A percentile compares a stretch with the other conserved stretches of the same genome.
These are phyloP conservation scores for Plasmodium cynomolgi DNA, from an alignment of 169 alveolate species.

Conservation along the genomic window DNA sequence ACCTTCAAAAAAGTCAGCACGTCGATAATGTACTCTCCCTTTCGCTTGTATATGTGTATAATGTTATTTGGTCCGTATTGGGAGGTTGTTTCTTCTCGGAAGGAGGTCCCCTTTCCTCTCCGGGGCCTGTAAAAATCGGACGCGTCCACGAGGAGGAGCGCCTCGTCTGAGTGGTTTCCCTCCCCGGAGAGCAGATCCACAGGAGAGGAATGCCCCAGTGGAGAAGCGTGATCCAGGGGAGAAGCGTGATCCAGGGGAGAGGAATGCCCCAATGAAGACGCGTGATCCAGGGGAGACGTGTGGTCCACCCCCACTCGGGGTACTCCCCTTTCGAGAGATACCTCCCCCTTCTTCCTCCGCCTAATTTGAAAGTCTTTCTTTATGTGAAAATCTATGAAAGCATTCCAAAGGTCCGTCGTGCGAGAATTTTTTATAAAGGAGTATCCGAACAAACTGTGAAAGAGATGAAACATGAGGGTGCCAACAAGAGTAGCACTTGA, in stretches of 20 bases:
- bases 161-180: not conserved
- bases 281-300: not conserved
- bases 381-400: conserved; percentile 62
- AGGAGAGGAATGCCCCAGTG: too few relatives aligned
- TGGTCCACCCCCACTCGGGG: not conserved
- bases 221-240: too few relatives aligned
- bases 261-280: too few relatives aligned
- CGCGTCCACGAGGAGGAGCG: not conserved
- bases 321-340: not conserved
- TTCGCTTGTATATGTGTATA: conserved; percentile 41
- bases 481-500: conserved; percentile 61
- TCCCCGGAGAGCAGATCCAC: not conserved
- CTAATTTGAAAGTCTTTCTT: conserved; percentile 31
- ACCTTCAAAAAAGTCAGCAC: conserved; percentile 23
- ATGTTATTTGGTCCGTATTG: not conserved
- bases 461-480: conserved; percentile 56
- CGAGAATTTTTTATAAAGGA: conserved; percentile 54
- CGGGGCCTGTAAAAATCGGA: not conserved
- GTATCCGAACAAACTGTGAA: conserved; percentile 32
- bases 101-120: not conserved
- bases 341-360: not conserved
- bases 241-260: too few relatives aligned
- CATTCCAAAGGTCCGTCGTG: conserved; percentile 70
- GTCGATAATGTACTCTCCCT: conserved; percentile 63
- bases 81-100: not conserved